These are phyloP conservation scores for Trametes elegans DNA, from an alignment of 768 basidiomycete genomes.

Conservation along the genomic window DNA sequence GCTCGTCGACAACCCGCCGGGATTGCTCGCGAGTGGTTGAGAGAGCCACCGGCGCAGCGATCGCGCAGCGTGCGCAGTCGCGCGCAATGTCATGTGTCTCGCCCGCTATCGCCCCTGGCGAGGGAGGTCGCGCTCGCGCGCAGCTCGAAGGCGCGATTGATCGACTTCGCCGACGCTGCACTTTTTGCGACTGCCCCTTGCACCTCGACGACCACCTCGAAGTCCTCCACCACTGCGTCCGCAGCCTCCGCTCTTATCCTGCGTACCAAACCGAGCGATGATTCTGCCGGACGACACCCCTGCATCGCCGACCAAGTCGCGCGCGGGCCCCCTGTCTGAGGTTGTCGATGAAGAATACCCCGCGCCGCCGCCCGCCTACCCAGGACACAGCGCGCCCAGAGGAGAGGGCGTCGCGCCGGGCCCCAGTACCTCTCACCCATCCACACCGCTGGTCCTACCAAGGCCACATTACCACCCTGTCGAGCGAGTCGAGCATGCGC, in stretches of 20 bases:
- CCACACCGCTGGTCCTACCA: background rate
- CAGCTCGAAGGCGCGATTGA: background rate
- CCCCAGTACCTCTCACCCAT: background rate
- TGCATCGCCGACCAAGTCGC: slow-evolving; percentile 22
- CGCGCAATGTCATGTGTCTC: slow-evolving; percentile 2
- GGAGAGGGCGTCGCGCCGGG: background rate
- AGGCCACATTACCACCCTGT: slow-evolving; percentile 2
- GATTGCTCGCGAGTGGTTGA: background rate
- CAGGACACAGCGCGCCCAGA: slow-evolving; percentile 12
- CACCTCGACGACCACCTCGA: background rate
- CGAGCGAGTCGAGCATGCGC: slow-evolving; percentile 7
- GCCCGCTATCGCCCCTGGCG: background rate
- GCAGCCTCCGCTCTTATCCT: too few species aligned
- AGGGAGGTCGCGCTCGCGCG: background rate
- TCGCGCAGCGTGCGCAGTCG: slow-evolving; percentile 9
- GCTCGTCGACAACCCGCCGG: background rate
- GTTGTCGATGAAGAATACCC: background rate
- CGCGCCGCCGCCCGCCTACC: slow-evolving; percentile 25
- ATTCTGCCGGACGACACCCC: slow-evolving; percentile 27
- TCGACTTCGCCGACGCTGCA: too few species aligned
- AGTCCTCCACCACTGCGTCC: background rate
- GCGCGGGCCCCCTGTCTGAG: slow-evolving; percentile 10
- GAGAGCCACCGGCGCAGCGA: slow-evolving; percentile 6
- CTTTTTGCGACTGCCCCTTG: background rate
- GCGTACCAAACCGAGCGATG: too few species aligned